Base-by-base conservation (phyloP, 176 grass and related monocot genomes). In the Urochloa ruziziensis region DNA sequence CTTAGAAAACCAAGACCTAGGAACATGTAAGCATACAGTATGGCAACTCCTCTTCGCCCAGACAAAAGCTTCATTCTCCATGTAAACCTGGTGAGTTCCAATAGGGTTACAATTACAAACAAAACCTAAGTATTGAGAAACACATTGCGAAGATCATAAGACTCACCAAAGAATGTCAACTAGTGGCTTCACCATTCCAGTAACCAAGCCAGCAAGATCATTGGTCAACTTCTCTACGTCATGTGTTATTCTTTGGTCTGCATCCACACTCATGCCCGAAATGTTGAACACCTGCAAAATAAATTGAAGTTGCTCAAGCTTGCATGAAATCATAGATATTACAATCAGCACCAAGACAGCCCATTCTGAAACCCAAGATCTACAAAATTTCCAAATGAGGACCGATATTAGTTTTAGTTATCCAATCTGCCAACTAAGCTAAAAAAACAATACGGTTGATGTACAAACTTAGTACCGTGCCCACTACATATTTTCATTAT, bases 51-150 rank as follows among this genome's bases (percentile, higher is more conserved):
- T 90, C 93, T 95, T 90, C 69, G 83, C 83, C 96, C 93, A 62
- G 93, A 95, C 54, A 98, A 87, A 83, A 95, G 85, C 76, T 98
- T 95, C 96, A 98, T 98, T 85, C 93, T 98, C 96, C 93, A 98
- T 78, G 96, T 98, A 90, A 98, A 98, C 96, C 96, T 98, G 85
- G 54, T 67, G 54, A 86, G 79, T 71, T 86, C 60, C 44, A 49
- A 15, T 52, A 83, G 76, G 52, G 75, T 80, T 49, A 81, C 28
- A 80, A 73, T 74, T 49, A 81, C 28, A 80, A 73, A 74, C 30
- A 53, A 79, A 87, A 67, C 47, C 43, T 67, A 53, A 58, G 28
- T 66, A 74, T 16, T 61, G 82, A 57, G 24, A 19, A 27, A 16
- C 17, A 86, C 73, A 52, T 57, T n/a, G 49, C 16, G 9, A 3